Base-by-base conservation (phyloP, 192 early-diverging fungal species). In the Mortierella claussenii region DNA sequence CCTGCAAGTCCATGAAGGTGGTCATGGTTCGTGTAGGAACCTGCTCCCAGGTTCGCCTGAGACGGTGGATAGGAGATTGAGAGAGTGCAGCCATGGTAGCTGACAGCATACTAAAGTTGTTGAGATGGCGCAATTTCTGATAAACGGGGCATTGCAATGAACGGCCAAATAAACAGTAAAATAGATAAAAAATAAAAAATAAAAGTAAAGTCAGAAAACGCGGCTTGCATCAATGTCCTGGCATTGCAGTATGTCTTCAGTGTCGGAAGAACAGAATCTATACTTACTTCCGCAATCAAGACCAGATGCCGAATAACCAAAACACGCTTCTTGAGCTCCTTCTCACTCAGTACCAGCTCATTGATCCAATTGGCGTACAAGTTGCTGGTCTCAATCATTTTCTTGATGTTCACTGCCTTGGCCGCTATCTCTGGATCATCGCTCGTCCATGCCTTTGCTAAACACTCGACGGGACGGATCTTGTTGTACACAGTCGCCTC, bases 41-140 rank as follows among this genome's bases (percentile, higher is more conserved):
- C 27, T 84, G 66, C 52, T 97, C 95, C 95, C 97, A 98, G 3
- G 98, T 97, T 49, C 94, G 87, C 23, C 91, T 93, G 26, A 98
- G 81, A 28, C 98, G 91, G 80, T 93, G 91, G 48, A 99, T 89
- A 2, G 95, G 90, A 4, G 93, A 93, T 4, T 92, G 93, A 42
- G 95, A 92, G 55, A 99, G 89, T 9, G 93, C 95, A 13, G 95
- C 94, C 31, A 96, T 86, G 28, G 98, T 93, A 3, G 96, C 90
- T 81, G 94, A 96, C 42, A 97, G 86, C 10, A 94, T 95, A 79
- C 96, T 97, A 70, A 95, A 99, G 88, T 98, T 99, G 82, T 99
- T 97, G 26, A 98, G 78, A 9, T 55, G 44, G n/a, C 49, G 48
- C 67, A 83, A 58, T 79, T 79, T 81, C 71, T 76, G 45, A 13